Conservation (phyloP, 2,329 filamentous ascomycete species). For the Herpotrichia juniperi region DNA sequence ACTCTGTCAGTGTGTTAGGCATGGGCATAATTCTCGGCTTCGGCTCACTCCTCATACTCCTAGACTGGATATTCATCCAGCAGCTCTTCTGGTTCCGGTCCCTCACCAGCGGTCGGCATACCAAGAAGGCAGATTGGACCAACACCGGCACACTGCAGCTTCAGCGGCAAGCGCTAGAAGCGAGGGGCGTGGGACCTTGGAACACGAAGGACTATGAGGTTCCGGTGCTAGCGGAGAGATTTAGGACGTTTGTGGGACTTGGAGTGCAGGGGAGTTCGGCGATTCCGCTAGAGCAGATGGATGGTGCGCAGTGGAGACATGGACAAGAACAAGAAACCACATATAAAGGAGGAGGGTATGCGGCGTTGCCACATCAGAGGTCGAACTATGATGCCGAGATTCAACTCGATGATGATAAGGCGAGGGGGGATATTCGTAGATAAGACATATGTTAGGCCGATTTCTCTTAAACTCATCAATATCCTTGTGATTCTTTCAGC, state of each 20-base stretch:
- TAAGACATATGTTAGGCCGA: too few relatives aligned
- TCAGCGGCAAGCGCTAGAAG: slow-evolving; percentile 20
- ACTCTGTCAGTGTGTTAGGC: slow-evolving; percentile 25
- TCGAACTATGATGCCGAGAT: background rate
- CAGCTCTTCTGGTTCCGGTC: slow-evolving; percentile 21
- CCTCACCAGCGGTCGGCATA: slow-evolving; percentile 6
- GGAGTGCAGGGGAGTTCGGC: background rate
- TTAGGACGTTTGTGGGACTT: background rate
- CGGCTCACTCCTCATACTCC: slow-evolving; percentile 22
- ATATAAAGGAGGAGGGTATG: background rate
- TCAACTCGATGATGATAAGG: background rate
- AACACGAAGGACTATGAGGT: slow-evolving; percentile 17
- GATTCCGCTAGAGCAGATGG: background rate
- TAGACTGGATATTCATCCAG: slow-evolving; percentile 25
- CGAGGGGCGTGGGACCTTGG: slow-evolving; percentile 21
- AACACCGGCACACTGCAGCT: slow-evolving; percentile 21
- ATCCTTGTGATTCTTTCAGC: too few relatives aligned
- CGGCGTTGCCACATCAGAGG: background rate
- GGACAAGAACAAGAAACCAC: background rate
- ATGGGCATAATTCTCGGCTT: slow-evolving; percentile 25
- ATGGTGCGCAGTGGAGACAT: background rate
- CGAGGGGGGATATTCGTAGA: background rate
- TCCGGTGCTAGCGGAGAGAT: slow-evolving; percentile 14
- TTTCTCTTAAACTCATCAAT: too few relatives aligned
- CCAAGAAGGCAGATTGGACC: slow-evolving; percentile 24